Conservation (phyloP, 805 yeast species). For the Metschnikowia koreensis region DNA sequence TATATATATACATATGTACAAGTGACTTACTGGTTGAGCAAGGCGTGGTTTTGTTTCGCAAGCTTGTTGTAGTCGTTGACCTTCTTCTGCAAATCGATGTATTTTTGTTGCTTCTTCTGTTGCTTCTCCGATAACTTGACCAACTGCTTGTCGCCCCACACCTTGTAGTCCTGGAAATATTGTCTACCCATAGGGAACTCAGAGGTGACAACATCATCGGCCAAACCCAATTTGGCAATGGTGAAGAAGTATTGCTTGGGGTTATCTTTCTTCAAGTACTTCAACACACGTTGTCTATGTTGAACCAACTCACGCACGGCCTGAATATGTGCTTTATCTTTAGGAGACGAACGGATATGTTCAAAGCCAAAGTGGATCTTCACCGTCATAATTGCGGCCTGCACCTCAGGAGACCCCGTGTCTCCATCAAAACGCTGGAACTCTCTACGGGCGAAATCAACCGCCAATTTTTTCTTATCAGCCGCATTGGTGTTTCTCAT, state of each 20-base stretch:
- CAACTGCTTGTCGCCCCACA: conserved; percentile 72
- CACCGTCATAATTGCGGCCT: conserved; percentile 87
- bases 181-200: conserved; percentile 81
- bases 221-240: conserved; percentile 81
- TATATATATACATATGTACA: conserved; percentile 8
- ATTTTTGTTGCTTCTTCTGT: conserved; percentile 29
- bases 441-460: conserved; percentile 68
- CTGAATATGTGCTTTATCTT: conserved; percentile 72
- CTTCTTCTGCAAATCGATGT: conserved; percentile 36
- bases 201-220: conserved; percentile 70
- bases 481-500: conserved; percentile 65
- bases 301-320: conserved; percentile 80
- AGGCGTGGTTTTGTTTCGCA: conserved; percentile 36
- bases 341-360: conserved; percentile 64
- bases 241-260: conserved; percentile 85
- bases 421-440: conserved; percentile 85
- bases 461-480: conserved; percentile 58
- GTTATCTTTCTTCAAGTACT: conserved; percentile 76
- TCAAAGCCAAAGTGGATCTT: conserved; percentile 73
- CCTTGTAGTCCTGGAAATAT: conserved; percentile 73
- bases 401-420: conserved; percentile 93
- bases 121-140: conserved; percentile 47
- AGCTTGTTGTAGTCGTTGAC: conserved; percentile 37
- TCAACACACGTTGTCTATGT: conserved; percentile 77
- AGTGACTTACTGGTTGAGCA: conserved; percentile 11